Conservation (phyloP, 2,329 filamentous ascomycete genomes). For the Alternaria atra region DNA sequence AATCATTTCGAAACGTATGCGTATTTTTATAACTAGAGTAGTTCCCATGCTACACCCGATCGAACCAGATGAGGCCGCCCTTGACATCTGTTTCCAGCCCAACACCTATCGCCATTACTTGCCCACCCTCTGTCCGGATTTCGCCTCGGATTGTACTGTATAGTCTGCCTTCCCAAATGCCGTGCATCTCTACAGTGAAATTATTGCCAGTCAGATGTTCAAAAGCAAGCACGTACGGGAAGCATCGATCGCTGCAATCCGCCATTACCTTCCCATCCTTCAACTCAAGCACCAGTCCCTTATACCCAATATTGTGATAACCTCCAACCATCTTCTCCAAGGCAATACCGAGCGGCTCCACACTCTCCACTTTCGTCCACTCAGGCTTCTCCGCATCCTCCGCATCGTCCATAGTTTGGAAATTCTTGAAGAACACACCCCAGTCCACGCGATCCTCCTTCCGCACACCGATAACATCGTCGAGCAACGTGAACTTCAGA, state of each 20-base stretch:
- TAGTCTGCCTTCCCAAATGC: not conserved
- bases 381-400: slow-evolving; percentile 6
- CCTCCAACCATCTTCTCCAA: not conserved
- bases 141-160: not conserved
- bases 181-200: not conserved
- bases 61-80: not conserved
- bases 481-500: not conserved
- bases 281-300: not conserved
- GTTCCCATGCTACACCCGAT: not conserved
- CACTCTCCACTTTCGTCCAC: not conserved
- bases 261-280: not conserved
- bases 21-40: too few species aligned
- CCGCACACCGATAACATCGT: slow-evolving; percentile 10
- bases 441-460: slow-evolving; percentile 10
- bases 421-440: slow-evolving; percentile 2
- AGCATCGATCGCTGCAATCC: not conserved
- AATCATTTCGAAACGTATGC: not conserved
- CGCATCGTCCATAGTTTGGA: slow-evolving; percentile 4
- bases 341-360: not conserved
- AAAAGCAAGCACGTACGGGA: not conserved
- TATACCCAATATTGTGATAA: not conserved
- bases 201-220: not conserved
- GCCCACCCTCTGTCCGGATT: not conserved
- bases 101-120: not conserved
- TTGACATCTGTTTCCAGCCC: not conserved